phyloP scores from a whole-genome alignment of 192 early-diverging fungal genomes.

The Dissophora ornata region DNA sequence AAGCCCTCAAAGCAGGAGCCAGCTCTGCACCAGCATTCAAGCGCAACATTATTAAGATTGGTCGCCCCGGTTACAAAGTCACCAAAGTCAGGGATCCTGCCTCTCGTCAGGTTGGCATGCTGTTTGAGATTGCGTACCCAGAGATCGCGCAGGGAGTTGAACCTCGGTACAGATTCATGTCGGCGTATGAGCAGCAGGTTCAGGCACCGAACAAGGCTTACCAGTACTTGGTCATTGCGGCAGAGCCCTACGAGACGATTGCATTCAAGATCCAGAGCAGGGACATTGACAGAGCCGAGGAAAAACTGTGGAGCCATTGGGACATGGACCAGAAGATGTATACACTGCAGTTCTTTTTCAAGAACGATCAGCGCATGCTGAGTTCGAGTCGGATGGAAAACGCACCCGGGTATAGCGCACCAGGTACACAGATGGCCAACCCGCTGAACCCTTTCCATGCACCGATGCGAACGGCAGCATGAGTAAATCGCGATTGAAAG shows the following conservation, averaged over 20 bases:
- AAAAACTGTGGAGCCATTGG: slow-evolving; percentile 95
- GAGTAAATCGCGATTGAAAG: too few species aligned
- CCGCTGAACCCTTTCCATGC: slow-evolving; percentile 52
- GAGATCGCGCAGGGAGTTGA: slow-evolving; percentile 86
- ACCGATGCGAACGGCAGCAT: slow-evolving; percentile 50
- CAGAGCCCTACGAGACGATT: slow-evolving; percentile 95
- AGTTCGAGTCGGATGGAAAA: slow-evolving; percentile 49
- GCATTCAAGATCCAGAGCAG: slow-evolving; percentile 94
- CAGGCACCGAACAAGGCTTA: slow-evolving; percentile 88
- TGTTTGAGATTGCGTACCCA: slow-evolving; percentile 96
- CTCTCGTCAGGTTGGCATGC: slow-evolving; percentile 87
- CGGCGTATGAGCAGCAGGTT: slow-evolving; percentile 92
- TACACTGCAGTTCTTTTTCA: slow-evolving; percentile 94
- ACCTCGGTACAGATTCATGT: slow-evolving; percentile 96
- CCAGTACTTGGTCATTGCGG: slow-evolving; percentile 96
- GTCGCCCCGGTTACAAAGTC: slow-evolving; percentile 94
- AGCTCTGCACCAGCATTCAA: slow-evolving; percentile 61
- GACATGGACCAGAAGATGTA: slow-evolving; percentile 90
- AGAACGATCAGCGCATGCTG: slow-evolving; percentile 62
- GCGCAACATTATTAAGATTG: slow-evolving; percentile 91
- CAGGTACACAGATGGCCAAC: slow-evolving; percentile 51
- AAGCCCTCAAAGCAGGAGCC: slow-evolving; percentile 56
- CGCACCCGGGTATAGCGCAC: slow-evolving; percentile 34
- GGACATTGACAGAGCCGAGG: slow-evolving; percentile 89
- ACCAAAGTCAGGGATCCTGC: slow-evolving; percentile 91